Evolutionary conservation across 2,329 filamentous ascomycete genomes (phyloP).

Genomic region (Phyllosticta ampelicida): DNA sequence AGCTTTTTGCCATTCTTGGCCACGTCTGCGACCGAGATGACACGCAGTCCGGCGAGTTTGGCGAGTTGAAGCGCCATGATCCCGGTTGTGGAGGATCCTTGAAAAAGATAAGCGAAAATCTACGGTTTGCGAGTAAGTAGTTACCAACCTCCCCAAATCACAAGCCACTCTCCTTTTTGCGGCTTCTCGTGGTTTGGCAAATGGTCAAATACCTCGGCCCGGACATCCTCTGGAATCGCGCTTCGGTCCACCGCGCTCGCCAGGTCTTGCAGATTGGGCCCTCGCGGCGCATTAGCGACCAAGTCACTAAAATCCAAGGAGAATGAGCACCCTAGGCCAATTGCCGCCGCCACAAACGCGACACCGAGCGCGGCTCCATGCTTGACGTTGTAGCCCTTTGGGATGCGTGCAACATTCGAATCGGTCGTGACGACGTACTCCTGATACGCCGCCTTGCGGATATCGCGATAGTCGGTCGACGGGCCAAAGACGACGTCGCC

Average conservation of each 20-base stretch:
- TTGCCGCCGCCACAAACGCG: constrained; percentile 57
- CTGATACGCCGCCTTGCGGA: constrained; percentile 62
- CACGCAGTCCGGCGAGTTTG: constrained; percentile 52
- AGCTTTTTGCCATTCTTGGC: constrained; percentile 44
- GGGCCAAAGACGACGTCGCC: constrained; percentile 45
- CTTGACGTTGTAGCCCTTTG: constrained; percentile 38
- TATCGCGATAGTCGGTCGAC: constrained; percentile 63
- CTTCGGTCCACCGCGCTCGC: constrained; percentile 39
- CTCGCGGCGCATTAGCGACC: constrained; percentile 23
- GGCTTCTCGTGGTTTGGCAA: constrained; percentile 45
- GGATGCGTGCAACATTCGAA: constrained; percentile 56
- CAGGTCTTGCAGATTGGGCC: constrained; percentile 49
- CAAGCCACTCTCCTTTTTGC: constrained; percentile 55
- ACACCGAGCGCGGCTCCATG: constrained; percentile 56
- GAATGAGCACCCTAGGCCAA: constrained; percentile 58
- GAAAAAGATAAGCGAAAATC: constrained; percentile 33
- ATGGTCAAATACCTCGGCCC: constrained; percentile 49
- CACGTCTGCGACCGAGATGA: constrained; percentile 56
- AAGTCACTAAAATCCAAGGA: constrained; percentile 51
- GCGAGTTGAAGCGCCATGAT: constrained; percentile 58
- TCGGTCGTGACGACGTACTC: constrained; percentile 55
- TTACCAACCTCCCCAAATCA: constrained; percentile 53
- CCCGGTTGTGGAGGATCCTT: constrained; percentile 60
- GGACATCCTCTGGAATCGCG: constrained; percentile 49
- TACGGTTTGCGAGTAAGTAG: not conserved